Conservation (phyloP, 805 yeast species). For the Barnettozyma californica region DNA sequence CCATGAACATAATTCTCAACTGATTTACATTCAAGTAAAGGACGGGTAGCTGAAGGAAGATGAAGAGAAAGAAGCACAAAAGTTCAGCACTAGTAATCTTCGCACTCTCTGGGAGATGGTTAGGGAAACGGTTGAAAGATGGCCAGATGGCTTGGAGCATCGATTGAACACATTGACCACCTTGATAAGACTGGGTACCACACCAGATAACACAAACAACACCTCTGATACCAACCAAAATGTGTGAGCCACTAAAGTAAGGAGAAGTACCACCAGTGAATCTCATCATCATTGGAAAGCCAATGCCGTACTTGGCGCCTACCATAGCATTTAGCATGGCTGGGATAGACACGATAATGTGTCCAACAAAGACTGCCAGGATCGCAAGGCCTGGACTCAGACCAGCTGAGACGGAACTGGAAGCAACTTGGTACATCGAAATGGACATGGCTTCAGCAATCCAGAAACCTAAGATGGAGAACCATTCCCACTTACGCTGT, state of each 20-base stretch:
- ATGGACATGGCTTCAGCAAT: slow-evolving; percentile 74
- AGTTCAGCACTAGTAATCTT: slow-evolving; percentile 27
- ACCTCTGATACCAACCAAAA: slow-evolving; percentile 28
- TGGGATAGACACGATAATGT: slow-evolving; percentile 24
- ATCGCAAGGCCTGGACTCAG: slow-evolving; percentile 50
- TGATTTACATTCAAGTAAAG: slow-evolving; percentile 30
- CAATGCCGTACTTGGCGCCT: slow-evolving; percentile 32
- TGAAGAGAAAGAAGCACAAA: slow-evolving; percentile 30
- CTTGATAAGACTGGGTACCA: slow-evolving; percentile 67
- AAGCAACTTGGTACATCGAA: slow-evolving; percentile 76
- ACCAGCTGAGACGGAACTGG: slow-evolving; percentile 62
- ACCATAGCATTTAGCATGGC: slow-evolving; percentile 19
- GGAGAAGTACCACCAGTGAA: slow-evolving; percentile 32
- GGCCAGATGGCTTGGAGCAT: slow-evolving; percentile 59
- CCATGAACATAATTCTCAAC: slow-evolving; percentile 30
- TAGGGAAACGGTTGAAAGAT: slow-evolving; percentile 37
- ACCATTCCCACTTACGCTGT: slow-evolving; percentile 66
- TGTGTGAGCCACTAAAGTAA: slow-evolving; percentile 29
- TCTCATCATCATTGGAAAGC: slow-evolving; percentile 31
- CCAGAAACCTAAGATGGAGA: slow-evolving; percentile 45
- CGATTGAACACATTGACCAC: slow-evolving; percentile 66
- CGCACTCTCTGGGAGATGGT: slow-evolving; percentile 25
- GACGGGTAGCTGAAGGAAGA: slow-evolving; percentile 30
- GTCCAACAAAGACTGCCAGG: slow-evolving; percentile 23
- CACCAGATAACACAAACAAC: slow-evolving; percentile 49